A percentile compares a stretch with the other conserved stretches of the same genome.
These are phyloP conservation scores for Cyclotella kingstonii DNA, from an alignment of 108 stramenopile genomes.

Conservation along the genomic window DNA sequence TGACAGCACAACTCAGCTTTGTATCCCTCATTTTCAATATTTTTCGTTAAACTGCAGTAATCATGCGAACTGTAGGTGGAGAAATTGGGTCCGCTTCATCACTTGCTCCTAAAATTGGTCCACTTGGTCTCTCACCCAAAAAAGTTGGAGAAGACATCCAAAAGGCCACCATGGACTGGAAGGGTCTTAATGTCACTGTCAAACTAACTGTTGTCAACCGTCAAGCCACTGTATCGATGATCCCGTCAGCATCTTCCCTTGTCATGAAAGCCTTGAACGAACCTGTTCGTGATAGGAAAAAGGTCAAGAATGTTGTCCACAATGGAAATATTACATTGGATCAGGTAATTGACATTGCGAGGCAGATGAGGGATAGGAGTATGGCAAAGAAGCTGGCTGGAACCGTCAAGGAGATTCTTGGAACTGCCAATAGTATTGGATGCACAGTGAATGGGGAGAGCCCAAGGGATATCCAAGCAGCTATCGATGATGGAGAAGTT, in stretches of 20 bases:
- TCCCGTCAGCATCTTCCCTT: slow-evolving; percentile 96
- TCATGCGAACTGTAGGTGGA: slow-evolving; percentile 99
- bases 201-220: slow-evolving; percentile 99
- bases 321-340: slow-evolving; percentile 99
- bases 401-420: slow-evolving; percentile 99
- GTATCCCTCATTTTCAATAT: no score
- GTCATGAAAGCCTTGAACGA: slow-evolving; percentile 99
- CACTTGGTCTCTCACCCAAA: slow-evolving; percentile 99
- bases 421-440: slow-evolving; percentile 98
- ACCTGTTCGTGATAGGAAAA: slow-evolving; percentile 99
- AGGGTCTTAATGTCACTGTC: slow-evolving; percentile 99
- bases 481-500: slow-evolving; percentile 92
- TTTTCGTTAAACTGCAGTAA: slow-evolving; percentile 50
- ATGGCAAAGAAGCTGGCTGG: slow-evolving; percentile 94
- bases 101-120: slow-evolving; percentile 99
- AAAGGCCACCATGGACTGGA: slow-evolving; percentile 99
- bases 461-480: slow-evolving; percentile 88
- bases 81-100: slow-evolving; percentile 97
- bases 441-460: slow-evolving; percentile 99
- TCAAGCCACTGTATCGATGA: slow-evolving; percentile 97
- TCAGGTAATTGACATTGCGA: slow-evolving; percentile 98
- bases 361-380: slow-evolving; percentile 96
- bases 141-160: slow-evolving; percentile 99
- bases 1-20: no score
- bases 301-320: slow-evolving; percentile 99